Evolutionary conservation across 371 early-diverging fungal genomes (phyloP), one percentile per base, ranked within the genome.

Genomic region (Actinomortierella ambigua): DNA sequence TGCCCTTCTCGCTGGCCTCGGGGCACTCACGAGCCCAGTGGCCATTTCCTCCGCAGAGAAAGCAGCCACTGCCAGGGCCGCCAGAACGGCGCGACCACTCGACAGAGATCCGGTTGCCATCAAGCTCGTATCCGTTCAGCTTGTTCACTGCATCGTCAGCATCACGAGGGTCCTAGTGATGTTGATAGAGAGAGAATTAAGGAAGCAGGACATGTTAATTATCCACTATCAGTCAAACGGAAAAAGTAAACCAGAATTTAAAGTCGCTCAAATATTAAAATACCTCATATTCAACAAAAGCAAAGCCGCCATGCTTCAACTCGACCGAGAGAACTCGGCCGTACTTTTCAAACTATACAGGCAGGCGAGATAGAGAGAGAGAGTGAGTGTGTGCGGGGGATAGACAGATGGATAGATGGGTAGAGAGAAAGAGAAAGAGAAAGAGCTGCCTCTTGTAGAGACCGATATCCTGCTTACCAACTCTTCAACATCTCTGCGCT

Each of bases 201-300:
- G 52, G 15, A 1, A 64, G 17, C 43, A 39, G 14, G 54, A 27
- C 42, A 28, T 6, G 34, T 20, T 43, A 13, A 39, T 26, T 65
- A 61, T 63, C 63, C 59, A 57, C 65, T 50, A 67, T 60, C 46
- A 70, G 54, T 75, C 71, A 67, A 57, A 53, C 42, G 40, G 56
- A 34, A 49, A 55, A 54, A 42, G 40, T 28, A 28, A 51, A n/a
- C 56, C 50, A 24, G 27, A 51, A 48, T 34, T 56, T 18, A 44
- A 42, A 20, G 34, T 26, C 59, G 26, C 34, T 42, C 18, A 20
- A 51, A 9, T 26, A 23, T 29, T 43, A 26, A 77, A 61, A 51
- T 76, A 82, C 82, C 77, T 84, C 83, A 54, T 76, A 84, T 59
- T 85, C 85, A 53, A 84, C 79, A 71, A 85, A 85, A 26, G 82